Evolutionary conservation across 2,329 filamentous ascomycete genomes (phyloP), one percentile per base, ranked within the genome.

Genomic region (Neonectria neomacrospora): DNA sequence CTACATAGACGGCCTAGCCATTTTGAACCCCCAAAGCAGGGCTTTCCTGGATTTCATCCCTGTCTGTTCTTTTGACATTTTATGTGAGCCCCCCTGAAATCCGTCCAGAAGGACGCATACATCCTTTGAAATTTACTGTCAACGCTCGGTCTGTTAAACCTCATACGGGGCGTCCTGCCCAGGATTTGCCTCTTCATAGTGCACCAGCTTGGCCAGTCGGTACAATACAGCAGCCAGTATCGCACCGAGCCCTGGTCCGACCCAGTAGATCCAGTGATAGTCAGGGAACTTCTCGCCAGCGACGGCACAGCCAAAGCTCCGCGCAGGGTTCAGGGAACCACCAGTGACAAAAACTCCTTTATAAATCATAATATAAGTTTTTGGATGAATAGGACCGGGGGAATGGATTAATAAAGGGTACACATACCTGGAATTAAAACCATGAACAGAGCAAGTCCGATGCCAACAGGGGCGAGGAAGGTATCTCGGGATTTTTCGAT

Each of bases 401-500:
- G n/a, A n/a, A n/a, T n/a, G n/a, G n/a, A n/a, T n/a, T n/a, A n/a
- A n/a, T n/a, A n/a, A n/a, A 34, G 3, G 11, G 1, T 45, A 12
- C 9, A 26, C 66, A 42, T 65, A 71, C 69, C 69, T 51, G 69
- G 69, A 16, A 81, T 73, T 68, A 82, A 73, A 2, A 77, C 78
- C 23, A 92, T 82, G 73, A 92, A 92, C 28, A 92, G 81, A 0
- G 89, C 80, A 4, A 92, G 74, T 0, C 91, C 91, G 65, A 93
- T 91, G 2, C 88, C 89, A 0, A 92, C 77, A 0, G 90, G 90
- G 0, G 90, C 90, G 1, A 92, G 77, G 70, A 85, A 91, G 0
- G 90, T 92, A 3, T 87, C 86, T 44, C 87, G 86, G 72, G 91
- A 89, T 76, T 92, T 91, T 71, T 91, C 88, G 3, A 86, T 84